Base-by-base conservation (phyloP, 352 stramenopile genomes). In the Pythium aristosporum region DNA sequence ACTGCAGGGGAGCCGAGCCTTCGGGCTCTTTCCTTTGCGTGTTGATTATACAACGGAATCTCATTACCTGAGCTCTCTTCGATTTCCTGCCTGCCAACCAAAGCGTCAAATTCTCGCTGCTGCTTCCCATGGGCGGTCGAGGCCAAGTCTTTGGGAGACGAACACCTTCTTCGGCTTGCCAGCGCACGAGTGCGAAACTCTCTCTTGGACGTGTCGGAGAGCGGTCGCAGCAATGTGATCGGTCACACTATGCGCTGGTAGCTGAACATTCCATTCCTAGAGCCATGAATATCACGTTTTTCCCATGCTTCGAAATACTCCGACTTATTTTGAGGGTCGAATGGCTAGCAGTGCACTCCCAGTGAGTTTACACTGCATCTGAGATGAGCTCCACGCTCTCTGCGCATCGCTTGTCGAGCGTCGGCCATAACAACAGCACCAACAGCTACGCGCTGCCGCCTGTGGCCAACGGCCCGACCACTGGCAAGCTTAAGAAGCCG, bases 21-120 rank as follows among this genome's bases (percentile, higher is more conserved):
- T 55, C 50, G 39, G 59, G 49, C 28, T 42, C n/a, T 48, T 52
- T 61, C 57, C 50, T 49, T 58, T 50, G 73, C 67, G 60, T 94
- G 85, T 91, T 84, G 85, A 94, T 82, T 88, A 60, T 69, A 56
- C 72, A 79, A 79, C 89, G 86, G 84, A 94, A 94, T 94, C 86
- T 94, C 86, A 94, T 94, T 94, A 93, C 56, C 86, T 89, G 86
- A 95, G 86, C 82, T 83, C 73, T 78, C 44, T 61, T 44, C 18
- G 28, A 39, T 9, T 30, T 32, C 9, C 0, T 41, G 51, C 5
- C 42, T 13, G 60, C 28, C 30, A 10, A 89, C 86, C 86, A 95
- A 95, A 89, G 84, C 91, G 86, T 95, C 86, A 95, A 95, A 91
- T 95, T 95, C 85, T 92, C 81, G 69, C 73, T 74, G 79, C 73